phyloP scores from a whole-genome alignment of 1,284 basidiomycete species.

The Fomitopsis schrenkii region DNA sequence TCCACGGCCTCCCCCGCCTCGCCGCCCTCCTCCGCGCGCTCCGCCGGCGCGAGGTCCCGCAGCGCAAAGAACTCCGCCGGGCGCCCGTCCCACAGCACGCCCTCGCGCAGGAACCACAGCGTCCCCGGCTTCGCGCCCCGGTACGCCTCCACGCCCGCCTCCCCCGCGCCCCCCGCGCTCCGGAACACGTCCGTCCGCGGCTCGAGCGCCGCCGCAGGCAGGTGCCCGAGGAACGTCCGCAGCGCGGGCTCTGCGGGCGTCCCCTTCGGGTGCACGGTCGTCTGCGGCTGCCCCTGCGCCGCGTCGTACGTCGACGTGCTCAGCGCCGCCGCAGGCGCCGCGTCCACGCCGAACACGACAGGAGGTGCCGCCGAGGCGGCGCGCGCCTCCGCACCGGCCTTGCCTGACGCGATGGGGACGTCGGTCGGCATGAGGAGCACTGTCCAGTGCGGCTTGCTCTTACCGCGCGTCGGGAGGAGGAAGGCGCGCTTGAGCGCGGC shows the following conservation, averaged over 20 bases:
- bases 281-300: conserved; percentile 15
- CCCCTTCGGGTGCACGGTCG: conserved; percentile 42
- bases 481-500: conserved; percentile 50
- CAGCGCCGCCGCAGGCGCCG: conserved; percentile 34
- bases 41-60: conserved; percentile 41
- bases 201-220: conserved; percentile 42
- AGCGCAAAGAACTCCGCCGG: conserved; percentile 74
- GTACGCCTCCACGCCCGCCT: conserved; percentile 56
- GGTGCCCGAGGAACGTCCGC: conserved; percentile 47
- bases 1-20: conserved; percentile 35
- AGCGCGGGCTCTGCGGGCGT: conserved; percentile 44
- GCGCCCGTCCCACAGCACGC: conserved; percentile 69
- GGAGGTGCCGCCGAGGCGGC: conserved; percentile 32
- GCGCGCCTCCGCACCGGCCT: conserved; percentile 25
- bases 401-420: conserved; percentile 30
- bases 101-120: conserved; percentile 65
- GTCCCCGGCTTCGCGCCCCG: conserved; percentile 65
- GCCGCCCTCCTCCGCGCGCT: conserved; percentile 12
- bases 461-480: conserved; percentile 62
- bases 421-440: conserved; percentile 54
- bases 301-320: conserved; percentile 35
- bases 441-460: conserved; percentile 64
- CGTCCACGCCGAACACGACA: conserved; percentile 64
- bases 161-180: conserved; percentile 31
- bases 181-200: conserved; percentile 51